A percentile compares a stretch with the other conserved stretches of the same genome.
Evolutionary conservation across 257 asterid genomes (phyloP).

Genomic region (Solanum sitiens): DNA sequence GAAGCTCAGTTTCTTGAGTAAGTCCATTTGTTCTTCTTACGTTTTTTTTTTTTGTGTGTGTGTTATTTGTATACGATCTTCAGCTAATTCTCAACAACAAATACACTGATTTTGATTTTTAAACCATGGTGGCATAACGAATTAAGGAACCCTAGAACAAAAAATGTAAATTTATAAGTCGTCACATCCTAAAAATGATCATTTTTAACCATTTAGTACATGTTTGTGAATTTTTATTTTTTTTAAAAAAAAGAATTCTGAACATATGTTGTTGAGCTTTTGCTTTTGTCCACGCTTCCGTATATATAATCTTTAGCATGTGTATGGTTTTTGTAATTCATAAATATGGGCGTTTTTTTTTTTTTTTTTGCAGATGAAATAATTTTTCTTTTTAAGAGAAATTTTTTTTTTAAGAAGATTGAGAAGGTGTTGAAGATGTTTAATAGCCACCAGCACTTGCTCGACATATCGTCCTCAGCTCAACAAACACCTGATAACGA

Average conservation of each 20-base stretch:
- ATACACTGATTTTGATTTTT: not conserved
- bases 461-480: constrained; percentile 22
- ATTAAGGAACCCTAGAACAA: not conserved
- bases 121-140: not conserved
- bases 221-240: not conserved
- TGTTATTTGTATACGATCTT: not conserved
- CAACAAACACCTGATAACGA: constrained; percentile 44
- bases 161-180: not conserved
- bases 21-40: not conserved
- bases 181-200: not conserved
- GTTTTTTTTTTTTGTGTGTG: not conserved
- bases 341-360: not conserved
- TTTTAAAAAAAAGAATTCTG: not conserved
- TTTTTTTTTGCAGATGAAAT: not conserved
- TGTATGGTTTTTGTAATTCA: not conserved
- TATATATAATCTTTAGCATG: not conserved
- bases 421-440: constrained; percentile 40
- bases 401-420: not conserved
- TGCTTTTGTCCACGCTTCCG: not conserved
- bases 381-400: not conserved
- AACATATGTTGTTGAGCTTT: not conserved
- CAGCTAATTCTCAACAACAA: not conserved
- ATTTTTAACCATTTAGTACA: too few relatives aligned
- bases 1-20: not conserved
- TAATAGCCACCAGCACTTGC: constrained; percentile 52